Evolutionary conservation across 1,284 basidiomycete genomes (phyloP), one percentile per base, ranked within the genome.

Genomic region (Sanghuangporus baumii): DNA sequence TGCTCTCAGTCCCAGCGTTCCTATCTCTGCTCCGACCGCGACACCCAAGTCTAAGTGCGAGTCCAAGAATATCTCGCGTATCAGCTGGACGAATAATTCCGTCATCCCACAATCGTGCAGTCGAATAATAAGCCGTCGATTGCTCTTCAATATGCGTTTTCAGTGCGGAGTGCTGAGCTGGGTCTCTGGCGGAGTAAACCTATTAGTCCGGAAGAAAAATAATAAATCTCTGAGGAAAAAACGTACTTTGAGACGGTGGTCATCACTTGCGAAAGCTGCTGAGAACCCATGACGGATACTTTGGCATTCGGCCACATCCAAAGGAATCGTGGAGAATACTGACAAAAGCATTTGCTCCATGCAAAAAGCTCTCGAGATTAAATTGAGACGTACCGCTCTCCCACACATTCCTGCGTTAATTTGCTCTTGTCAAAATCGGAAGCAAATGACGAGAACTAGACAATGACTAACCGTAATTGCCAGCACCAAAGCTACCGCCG

Each of bases 301-400:
- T 91, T 94, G 36, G 95, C 93, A 69, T 96, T 96, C 88, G 95
- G 95, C 95, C 96, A 98, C 93, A 95, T 96, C 91, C 93, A 98
- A 60, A 98, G 76, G 82, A 98, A 97, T 65, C 94, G 83, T 2
- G 95, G 94, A 9, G 91, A 93, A 75, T 96, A 96, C 85, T 94
- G 68, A 18, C 56, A 40, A 55, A 59, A 40, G 3, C 31, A 51
- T 37, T 56, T 14, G 6, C 18, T 7, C 8, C 12, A n/a, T n/a
- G 11, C 18, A 5, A 38, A n/a, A 31, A 37, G 18, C 3, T 3
- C 9, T 47, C 14, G 16, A 14, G 18, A 18, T 37, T 36, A 14
- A 8, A 31, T 16, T 7, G 36, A 59, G 46, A 77, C 86, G 75
- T 72, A 93, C 91, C 62, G 93, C 91, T 63, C 93, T 82, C 18